Percentiles rank a stretch among this genome's conserved stretches.
These are phyloP conservation scores for Ganoderma lucidum DNA, from an alignment of 1,284 basidiomycete species.

Conservation along the genomic window DNA sequence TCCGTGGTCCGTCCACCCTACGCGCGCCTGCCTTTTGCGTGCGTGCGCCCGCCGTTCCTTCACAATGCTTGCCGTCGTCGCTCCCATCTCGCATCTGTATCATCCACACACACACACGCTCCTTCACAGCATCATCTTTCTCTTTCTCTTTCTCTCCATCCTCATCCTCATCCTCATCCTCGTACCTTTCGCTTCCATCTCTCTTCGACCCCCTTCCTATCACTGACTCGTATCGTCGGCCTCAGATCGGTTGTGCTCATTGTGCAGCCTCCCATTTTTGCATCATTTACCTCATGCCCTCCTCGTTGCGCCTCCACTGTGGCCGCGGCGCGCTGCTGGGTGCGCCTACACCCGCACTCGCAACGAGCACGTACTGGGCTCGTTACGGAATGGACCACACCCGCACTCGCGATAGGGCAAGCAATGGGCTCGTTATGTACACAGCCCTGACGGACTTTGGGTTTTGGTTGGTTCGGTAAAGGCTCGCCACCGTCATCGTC, in stretches of 20 bases:
- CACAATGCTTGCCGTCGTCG: conserved; percentile 1
- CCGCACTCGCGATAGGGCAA: not conserved
- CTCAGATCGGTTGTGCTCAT: too few relatives aligned
- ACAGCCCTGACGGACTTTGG: conserved; percentile 19
- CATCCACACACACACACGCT: not conserved
- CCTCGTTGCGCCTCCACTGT: not conserved
- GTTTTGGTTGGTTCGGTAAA: conserved; percentile 19
- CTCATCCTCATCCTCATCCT: not conserved
- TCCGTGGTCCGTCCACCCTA: not conserved
- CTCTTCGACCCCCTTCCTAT: not conserved
- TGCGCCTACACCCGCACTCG: not conserved
- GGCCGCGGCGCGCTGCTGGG: not conserved
- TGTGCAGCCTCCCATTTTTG: not conserved
- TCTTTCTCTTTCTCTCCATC: not conserved
- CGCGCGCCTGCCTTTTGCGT: not conserved
- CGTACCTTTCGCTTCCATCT: not conserved
- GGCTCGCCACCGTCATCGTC: conserved; percentile 5
- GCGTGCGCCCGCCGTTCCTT: not conserved
- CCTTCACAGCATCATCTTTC: not conserved
- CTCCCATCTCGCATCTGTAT: conserved; percentile 6
- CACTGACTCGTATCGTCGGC: not conserved
- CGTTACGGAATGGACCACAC: not conserved
- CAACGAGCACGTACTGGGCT: not conserved
- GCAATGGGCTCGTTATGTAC: not conserved
- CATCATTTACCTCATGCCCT: not conserved